Base-by-base conservation (phyloP, 2,329 filamentous ascomycete species). In the Pezicula neosporulosa region DNA sequence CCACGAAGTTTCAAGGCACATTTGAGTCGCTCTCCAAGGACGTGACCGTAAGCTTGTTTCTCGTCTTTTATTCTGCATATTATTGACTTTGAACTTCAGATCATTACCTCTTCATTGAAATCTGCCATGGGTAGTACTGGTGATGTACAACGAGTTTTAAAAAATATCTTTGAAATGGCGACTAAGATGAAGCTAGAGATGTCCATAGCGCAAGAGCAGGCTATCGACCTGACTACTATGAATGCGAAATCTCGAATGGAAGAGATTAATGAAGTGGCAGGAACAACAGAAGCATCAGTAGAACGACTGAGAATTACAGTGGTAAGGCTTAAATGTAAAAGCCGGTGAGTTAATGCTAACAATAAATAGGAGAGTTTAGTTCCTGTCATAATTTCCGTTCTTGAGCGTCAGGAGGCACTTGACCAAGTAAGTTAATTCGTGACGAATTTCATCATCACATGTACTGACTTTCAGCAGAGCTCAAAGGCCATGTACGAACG, bases 111-210 rank as follows among this genome's bases (percentile, higher is more conserved):
- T 13, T 52, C 56, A 24, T 51, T 60, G 30, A 56, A 48, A 33
- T 53, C 38, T 44, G 44, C 54, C 4, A 51, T 50, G 24, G 30
- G 43, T 5, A 54, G 51, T 42, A 44, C 51, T 44, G 44, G 41
- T 3, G 48, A 56, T 19, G 56, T 52, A 44, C 16, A 48, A 18
- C 51, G 50, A 15, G 53, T 55, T 39, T 39, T 61, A 35, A 53
- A 54, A 41, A 52, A 48, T 3, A 46, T 57, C 4, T 46, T 59
- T 19, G 47, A 55, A 15, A 56, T 45, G 47, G 55, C 33, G n/a
- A 39, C 58, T 7, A 53, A 59, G 35, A 55, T 56, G 8, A 62
- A 61, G 49, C 59, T 61, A 13, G 58, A 65, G 46, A 61, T 67
- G 51, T 61, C 60, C 33, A 57, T 60, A 28, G 51, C 54, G 6